Evolutionary conservation across 2,329 filamentous ascomycete genomes (phyloP), one percentile per base, ranked within the genome.

Genomic region (Colletotrichum sublineola): DNA sequence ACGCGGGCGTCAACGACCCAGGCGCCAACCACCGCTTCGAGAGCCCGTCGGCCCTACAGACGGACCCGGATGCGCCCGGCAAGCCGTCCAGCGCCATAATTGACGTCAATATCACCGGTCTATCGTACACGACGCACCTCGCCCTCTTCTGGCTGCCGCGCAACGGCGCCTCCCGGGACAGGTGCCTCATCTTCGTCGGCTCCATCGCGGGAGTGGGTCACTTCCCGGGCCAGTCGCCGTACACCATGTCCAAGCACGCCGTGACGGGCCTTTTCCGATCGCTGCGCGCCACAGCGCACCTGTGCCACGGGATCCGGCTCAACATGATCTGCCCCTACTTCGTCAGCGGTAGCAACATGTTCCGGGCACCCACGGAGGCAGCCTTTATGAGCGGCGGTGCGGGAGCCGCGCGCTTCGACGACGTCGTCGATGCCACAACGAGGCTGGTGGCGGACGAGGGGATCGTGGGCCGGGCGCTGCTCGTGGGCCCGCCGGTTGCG

Each of bases 311-410:
- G 33, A 81, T 93, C 53, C 85, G 92, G 56, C 82, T 92, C 71
- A 93, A 93, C 77, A 84, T 92, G 77, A 79, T 93, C n/a, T 87
- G 86, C 70, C 91, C 91, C 0, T 93, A 92, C 80, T 93, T 92
- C 78, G 82, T 86, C 76, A 87, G 90, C 75, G 91, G 89, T 18
- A 88, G 89, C n/a, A 85, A 78, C 75, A 83, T 83, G 80, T 75
- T 93, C 56, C 78, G 91, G 5, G 80, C 84, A 0, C 71, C 80
- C 1, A 68, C 75, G 1, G 89, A 84, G 24, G 83, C 87, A 38
- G 73, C 86, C 2, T 71, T 91, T 20, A 83, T 93, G 2, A 87
- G 90, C 0, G 91, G 91, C 18, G 76, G 76, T 15, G 78, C 80
- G 1, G 75, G 75, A 50, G 84, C 82, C 3, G 89, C 87, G 1